Conservation (phyloP, 129 eudicot genomes). For the Escallonia herrerae region DNA sequence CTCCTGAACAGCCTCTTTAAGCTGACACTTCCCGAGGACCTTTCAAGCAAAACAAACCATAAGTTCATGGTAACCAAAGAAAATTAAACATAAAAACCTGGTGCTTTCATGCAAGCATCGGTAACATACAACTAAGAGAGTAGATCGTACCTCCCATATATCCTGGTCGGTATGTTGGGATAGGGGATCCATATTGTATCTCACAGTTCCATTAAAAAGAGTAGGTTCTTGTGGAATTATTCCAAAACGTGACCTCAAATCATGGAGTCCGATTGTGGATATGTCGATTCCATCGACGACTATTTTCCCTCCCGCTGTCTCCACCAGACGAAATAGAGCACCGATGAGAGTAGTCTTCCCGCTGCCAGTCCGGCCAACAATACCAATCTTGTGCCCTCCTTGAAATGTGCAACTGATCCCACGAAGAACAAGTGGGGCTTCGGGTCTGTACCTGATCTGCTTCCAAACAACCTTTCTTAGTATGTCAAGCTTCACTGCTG, state of each 20-base stretch:
- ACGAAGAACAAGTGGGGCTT: slow-evolving; percentile 63
- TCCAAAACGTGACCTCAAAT: slow-evolving; percentile 65
- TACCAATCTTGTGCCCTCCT: slow-evolving; percentile 72
- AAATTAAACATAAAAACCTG: not conserved
- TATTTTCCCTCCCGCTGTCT: slow-evolving; percentile 60
- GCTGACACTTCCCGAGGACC: slow-evolving; percentile 80
- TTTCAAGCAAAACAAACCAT: slow-evolving; percentile 5
- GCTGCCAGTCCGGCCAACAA: slow-evolving; percentile 84
- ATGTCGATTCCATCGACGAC: slow-evolving; percentile 63
- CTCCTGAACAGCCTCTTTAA: slow-evolving; percentile 52
- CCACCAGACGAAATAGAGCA: slow-evolving; percentile 71
- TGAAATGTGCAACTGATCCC: slow-evolving; percentile 68
- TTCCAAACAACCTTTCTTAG: not conserved
- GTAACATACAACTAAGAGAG: not conserved
- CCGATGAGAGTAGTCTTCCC: slow-evolving; percentile 73
- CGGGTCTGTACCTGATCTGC: slow-evolving; percentile 56
- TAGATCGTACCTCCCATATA: slow-evolving; percentile 63
- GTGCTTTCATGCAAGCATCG: not conserved
- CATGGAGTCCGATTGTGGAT: slow-evolving; percentile 61
- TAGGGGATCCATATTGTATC: slow-evolving; percentile 69
- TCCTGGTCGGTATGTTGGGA: slow-evolving; percentile 47
- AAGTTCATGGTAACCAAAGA: not conserved
- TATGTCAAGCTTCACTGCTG: not conserved
- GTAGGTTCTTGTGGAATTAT: slow-evolving; percentile 84
- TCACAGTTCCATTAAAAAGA: slow-evolving; percentile 63